Evolutionary conservation across 129 eudicot species (phyloP).

Genomic region (Pittosporum tobira): DNA sequence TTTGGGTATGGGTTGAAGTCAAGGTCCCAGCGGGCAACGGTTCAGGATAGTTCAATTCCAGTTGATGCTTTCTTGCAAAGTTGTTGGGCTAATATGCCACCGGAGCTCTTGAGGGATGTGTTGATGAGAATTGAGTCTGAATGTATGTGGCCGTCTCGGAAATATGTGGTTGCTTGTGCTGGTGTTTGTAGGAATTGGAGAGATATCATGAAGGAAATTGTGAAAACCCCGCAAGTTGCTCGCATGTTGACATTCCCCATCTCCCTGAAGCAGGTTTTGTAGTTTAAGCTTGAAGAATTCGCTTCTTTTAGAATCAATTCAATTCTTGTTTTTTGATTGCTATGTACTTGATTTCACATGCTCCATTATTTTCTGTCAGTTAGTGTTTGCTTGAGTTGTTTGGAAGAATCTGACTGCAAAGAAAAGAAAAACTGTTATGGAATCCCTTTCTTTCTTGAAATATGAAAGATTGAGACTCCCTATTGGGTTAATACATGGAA

Average conservation of each 20-base stretch:
- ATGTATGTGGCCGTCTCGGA: conserved; percentile 59
- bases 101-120: conserved; percentile 83
- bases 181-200: conserved; percentile 97
- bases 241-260: conserved; percentile 82
- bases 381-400: neutral
- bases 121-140: conserved; percentile 84
- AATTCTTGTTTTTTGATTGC: neutral
- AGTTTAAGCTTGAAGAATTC: neutral
- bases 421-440: neutral
- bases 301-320: neutral
- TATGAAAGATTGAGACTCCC: neutral
- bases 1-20: conserved; percentile 65
- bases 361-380: neutral
- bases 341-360: neutral
- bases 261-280: conserved; percentile 82
- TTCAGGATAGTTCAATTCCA: conserved; percentile 33
- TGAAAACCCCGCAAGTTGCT: conserved; percentile 52
- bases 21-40: conserved; percentile 58
- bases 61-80: conserved; percentile 80
- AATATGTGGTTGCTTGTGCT: conserved; percentile 78
- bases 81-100: conserved; percentile 95
- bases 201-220: conserved; percentile 70
- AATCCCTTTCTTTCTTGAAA: neutral
- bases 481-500: neutral
- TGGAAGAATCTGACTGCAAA: neutral